Base-by-base conservation (phyloP, 768 basidiomycete species). In the Podaxis sp. region DNA sequence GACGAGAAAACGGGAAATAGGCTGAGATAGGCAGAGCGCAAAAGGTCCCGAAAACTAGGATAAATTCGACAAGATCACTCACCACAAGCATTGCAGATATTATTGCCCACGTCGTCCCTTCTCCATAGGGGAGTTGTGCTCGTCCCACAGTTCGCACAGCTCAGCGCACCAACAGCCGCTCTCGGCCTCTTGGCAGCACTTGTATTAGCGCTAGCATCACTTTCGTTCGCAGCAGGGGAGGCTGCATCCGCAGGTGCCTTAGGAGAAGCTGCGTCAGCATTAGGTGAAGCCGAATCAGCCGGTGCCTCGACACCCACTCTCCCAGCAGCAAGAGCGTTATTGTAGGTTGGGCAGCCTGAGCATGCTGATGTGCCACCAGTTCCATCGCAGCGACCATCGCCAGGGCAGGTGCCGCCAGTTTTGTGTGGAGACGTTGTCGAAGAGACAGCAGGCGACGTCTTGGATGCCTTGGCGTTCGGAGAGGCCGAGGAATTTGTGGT, bases 351-450 rank as follows among this genome's bases (percentile, higher is more conserved):
- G 74, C 97, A 99, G 51, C 97, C 97, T 66, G 89, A 86, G 75
- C 97, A 99, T 65, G 93, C 89, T 64, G 86, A 87, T 67, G 94
- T 88, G 58, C 97, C 97, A 69, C 97, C 97, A 12, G 93, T 96
- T 67, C 97, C 97, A 77, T 99, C 94, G 77, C 97, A 99, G 68
- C 93, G 85, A 38, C 97, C 97, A 77, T 98, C 97, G 62, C 97
- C 97, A 3, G 97, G 97, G 76, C 97, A 99, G n/a, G 96, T 96
- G 65, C 91, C 90, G 36, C 77, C 75, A 13, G 68, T 17, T 26
- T 61, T 65, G 53, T 68, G 67, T 58, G 64, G 63, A 61, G 46
- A 57, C 33, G 33, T 68, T 65, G 71, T 70, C 70, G 61, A 64
- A 38, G 60, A 24, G 36, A 57, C n/a, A 52, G 64, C 17, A 48